A percentile compares a stretch with the other conserved stretches of the same genome.
Conservation (phyloP, 371 early-diverging fungal genomes). For the Dichotomocladium elegans region DNA sequence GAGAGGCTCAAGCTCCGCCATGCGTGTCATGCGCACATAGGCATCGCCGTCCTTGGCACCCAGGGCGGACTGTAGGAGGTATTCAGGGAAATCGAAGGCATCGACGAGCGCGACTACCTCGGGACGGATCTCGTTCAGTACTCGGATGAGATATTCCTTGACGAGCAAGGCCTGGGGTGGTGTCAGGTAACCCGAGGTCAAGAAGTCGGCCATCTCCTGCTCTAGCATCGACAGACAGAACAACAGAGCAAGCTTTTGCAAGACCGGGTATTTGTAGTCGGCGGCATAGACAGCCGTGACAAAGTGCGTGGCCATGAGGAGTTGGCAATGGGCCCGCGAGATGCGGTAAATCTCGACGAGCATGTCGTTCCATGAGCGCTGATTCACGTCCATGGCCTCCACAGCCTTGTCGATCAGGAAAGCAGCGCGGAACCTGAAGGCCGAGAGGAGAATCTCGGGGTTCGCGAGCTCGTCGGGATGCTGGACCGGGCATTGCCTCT, state of each 20-base stretch:
- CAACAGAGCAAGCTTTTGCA: constrained; percentile 22
- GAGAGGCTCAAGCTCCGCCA: constrained; percentile 68
- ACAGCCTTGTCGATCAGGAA: constrained; percentile 36
- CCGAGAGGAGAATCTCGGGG: constrained; percentile 27
- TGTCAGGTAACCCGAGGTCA: constrained; percentile 51
- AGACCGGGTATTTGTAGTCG: constrained; percentile 1
- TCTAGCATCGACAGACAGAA: constrained; percentile 57
- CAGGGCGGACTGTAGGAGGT: constrained; percentile 65
- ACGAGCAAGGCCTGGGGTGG: constrained; percentile 46
- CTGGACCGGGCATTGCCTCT: constrained; percentile 38
- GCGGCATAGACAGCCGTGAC: constrained; percentile 38
- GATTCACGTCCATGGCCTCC: constrained; percentile 29
- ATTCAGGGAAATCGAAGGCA: constrained; percentile 70
- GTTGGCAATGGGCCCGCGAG: constrained; percentile 66
- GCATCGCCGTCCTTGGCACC: constrained; percentile 68
- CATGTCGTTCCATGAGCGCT: constrained; percentile 45
- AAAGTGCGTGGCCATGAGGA: constrained; percentile 58
- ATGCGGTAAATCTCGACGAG: constrained; percentile 53
- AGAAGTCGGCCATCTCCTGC: constrained; percentile 59
- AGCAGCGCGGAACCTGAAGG: constrained; percentile 39
- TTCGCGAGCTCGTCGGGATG: constrained; percentile 22
- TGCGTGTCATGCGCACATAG: constrained; percentile 65
- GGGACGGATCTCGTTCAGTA: constrained; percentile 58
- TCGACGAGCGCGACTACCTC: constrained; percentile 73
- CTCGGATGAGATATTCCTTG: constrained; percentile 36